Percentiles rank a stretch among this genome's conserved stretches.
Conservation (phyloP, 495 filamentous ascomycete species). For the Viridothelium virens region DNA sequence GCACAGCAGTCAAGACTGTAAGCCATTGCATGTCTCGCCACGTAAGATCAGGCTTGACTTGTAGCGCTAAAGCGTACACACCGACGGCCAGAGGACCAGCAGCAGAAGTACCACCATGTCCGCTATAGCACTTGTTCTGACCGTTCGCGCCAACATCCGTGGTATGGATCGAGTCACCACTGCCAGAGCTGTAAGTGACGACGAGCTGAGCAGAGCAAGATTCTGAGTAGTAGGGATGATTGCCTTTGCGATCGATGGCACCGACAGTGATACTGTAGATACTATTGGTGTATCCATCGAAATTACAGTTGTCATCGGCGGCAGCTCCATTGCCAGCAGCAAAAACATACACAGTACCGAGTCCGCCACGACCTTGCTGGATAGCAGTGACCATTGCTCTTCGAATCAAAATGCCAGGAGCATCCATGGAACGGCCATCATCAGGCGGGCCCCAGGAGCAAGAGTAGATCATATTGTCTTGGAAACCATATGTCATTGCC, state of each 20-base stretch:
- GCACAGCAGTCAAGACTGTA: constrained; percentile 73
- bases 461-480: constrained; percentile 93
- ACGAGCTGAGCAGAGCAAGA: constrained; percentile 91
- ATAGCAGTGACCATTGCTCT: constrained; percentile 86
- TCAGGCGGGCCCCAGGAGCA: constrained; percentile 98
- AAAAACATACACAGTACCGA: constrained; percentile 94
- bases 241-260: constrained; percentile 76
- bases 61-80: constrained; percentile 83
- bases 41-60: constrained; percentile 74
- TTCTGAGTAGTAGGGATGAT: constrained; percentile 89
- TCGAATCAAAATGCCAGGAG: constrained; percentile 78
- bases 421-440: constrained; percentile 88
- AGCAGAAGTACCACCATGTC: constrained; percentile 92
- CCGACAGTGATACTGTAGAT: constrained; percentile 98
- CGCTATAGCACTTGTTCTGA: constrained; percentile 60
- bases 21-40: constrained; percentile 96
- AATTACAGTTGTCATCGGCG: constrained; percentile 95
- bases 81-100: constrained; percentile 89
- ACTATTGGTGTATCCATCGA: constrained; percentile 98
- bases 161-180: constrained; percentile 82
- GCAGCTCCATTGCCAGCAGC: constrained; percentile 89
- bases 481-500: constrained; percentile 83
- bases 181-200: constrained; percentile 92
- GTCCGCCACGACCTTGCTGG: constrained; percentile 73
- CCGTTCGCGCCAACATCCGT: constrained; percentile 73